These are phyloP conservation scores for Rhodotorula sp. DNA, from an alignment of 1,284 basidiomycete genomes.

Conservation along the genomic window DNA sequence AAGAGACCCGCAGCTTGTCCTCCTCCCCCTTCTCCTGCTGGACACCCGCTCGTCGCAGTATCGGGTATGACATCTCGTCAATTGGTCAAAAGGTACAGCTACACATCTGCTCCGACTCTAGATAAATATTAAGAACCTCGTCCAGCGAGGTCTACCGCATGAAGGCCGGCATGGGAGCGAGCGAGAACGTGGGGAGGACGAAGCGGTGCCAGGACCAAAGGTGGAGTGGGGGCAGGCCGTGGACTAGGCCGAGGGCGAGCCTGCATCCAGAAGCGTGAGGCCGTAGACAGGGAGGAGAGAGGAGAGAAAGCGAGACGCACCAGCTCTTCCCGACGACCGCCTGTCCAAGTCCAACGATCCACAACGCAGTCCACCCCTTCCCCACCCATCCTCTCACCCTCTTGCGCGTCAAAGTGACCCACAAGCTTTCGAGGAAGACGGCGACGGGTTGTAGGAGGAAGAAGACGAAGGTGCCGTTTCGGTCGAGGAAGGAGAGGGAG, in stretches of 20 bases:
- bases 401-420: not conserved
- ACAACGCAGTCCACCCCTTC: constrained; percentile 13
- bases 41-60: too few relatives aligned
- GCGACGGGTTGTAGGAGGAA: constrained; percentile 28
- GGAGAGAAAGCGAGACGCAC: not conserved
- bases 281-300: too few relatives aligned
- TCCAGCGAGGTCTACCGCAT: constrained; percentile 2
- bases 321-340: constrained; percentile 26
- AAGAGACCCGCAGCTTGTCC: too few relatives aligned
- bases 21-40: too few relatives aligned
- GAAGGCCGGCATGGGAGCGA: constrained; percentile 21
- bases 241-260: constrained; percentile 27
- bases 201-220: constrained; percentile 22
- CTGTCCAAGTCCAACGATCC: constrained; percentile 20
- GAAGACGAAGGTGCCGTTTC: constrained; percentile 27
- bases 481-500: constrained; percentile 19
- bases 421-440: constrained; percentile 14
- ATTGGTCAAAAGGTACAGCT: too few relatives aligned
- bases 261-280: not conserved
- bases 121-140: not conserved
- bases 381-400: constrained; percentile 11
- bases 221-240: constrained; percentile 23
- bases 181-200: constrained; percentile 8
- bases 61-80: too few relatives aligned
- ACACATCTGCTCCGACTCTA: not conserved